Percentiles rank a stretch among this genome's conserved stretches.
These are phyloP conservation scores for Hypoxylon sp. DNA, from an alignment of 2,329 filamentous ascomycete genomes.

Conservation along the genomic window DNA sequence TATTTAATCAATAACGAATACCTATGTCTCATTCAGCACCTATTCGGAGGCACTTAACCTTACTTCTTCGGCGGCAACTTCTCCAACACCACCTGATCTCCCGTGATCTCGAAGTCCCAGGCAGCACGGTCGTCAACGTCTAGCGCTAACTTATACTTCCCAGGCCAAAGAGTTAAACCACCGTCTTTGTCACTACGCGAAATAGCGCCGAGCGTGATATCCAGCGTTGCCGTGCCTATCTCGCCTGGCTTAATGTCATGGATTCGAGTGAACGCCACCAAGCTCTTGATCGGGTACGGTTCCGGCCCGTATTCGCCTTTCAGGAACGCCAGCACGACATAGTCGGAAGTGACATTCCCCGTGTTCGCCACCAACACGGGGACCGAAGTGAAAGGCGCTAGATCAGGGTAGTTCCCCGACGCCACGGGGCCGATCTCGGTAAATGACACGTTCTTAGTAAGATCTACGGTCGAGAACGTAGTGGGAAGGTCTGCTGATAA, in stretches of 20 bases:
- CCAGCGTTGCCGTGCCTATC: conserved; percentile 55
- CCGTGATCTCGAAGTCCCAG: conserved; percentile 64
- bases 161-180: conserved; percentile 68
- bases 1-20: neutral
- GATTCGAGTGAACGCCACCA: conserved; percentile 66
- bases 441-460: conserved; percentile 40
- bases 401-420: conserved; percentile 59
- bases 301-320: conserved; percentile 62
- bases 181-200: conserved; percentile 66
- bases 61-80: conserved; percentile 49
- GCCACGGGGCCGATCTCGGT: conserved; percentile 45
- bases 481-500: conserved; percentile 44
- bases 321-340: conserved; percentile 66
- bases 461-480: conserved; percentile 46
- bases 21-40: neutral
- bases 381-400: conserved; percentile 61
- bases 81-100: conserved; percentile 60
- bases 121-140: conserved; percentile 61
- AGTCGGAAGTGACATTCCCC: conserved; percentile 65
- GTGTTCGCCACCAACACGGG: conserved; percentile 64
- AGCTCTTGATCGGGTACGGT: conserved; percentile 67
- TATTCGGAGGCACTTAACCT: neutral
- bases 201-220: conserved; percentile 64
- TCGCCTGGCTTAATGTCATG: conserved; percentile 56
- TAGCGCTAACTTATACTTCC: conserved; percentile 64